Conservation (phyloP, 2,329 filamentous ascomycete genomes). For the Tolypocladium pustulatum region DNA sequence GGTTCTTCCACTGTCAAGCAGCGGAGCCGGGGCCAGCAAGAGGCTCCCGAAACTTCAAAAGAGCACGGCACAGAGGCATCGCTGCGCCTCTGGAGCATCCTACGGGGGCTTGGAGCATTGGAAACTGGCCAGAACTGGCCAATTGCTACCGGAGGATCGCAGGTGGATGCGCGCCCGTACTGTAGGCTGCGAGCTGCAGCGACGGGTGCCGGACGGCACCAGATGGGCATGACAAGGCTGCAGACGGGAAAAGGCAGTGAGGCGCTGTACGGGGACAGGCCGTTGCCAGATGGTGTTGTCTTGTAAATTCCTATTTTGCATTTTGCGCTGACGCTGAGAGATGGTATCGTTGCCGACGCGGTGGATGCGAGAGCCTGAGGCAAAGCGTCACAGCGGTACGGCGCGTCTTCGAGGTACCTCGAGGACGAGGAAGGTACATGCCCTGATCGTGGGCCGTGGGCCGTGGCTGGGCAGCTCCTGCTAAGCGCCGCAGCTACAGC, state of each 20-base stretch:
- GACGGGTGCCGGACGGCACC: neutral
- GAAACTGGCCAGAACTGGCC: neutral
- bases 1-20: neutral
- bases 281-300: neutral
- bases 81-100: neutral
- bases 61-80: neutral
- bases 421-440: neutral
- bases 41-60: neutral
- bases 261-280: neutral
- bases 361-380: neutral
- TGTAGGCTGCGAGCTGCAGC: neutral
- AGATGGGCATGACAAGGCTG: neutral
- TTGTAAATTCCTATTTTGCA: neutral
- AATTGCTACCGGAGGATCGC: neutral
- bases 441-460: neutral
- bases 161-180: neutral
- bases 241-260: neutral
- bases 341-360: neutral
- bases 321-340: neutral
- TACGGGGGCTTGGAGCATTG: neutral
- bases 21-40: neutral
- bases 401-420: neutral
- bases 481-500: neutral
- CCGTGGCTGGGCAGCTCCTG: neutral
- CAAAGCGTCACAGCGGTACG: too few species aligned